Base-by-base conservation (phyloP, 2,329 filamentous ascomycete species). In the Xenoacremonium recifei region DNA sequence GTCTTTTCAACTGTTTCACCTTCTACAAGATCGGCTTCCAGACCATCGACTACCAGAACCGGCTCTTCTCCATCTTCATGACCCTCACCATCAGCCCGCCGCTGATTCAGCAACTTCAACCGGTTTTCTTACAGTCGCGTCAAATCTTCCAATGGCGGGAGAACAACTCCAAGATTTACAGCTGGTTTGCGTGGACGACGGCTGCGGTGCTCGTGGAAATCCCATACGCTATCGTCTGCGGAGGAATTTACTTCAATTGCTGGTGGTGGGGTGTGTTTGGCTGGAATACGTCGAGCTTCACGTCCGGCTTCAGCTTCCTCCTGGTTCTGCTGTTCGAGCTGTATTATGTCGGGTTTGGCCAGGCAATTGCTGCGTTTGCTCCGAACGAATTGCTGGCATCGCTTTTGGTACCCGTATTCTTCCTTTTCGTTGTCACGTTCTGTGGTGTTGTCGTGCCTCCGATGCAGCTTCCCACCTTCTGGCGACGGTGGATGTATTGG, bases 141-240 rank as follows among this genome's bases (percentile, higher is more conserved):
- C 72, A 77, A 21, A 72, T 92, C 19, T 93, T 87, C 66, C 69
- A 85, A 59, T 80, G 76, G 2, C 77, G 88, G 5, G 88, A 93
- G 61, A 77, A 82, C 36, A 87, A 79, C n/a, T 80, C 84, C 13
- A 89, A 89, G 61, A 89, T 89, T 19, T 93, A 92, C 65, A 83
- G 79, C 2, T 90, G 87, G 86, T 65, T 77, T 12, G 84, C 85
- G 0, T 88, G 86, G 64, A 76, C 79, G 0, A 82, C 80, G 3
- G 83, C 78, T 0, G 75, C 77, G 2, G 75, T 89, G 5, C 51
- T 88, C 1, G 82, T 78, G 13, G 87, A 91, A 61, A 71, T 90
- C 0, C 87, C 87, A 0, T 89, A 87, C 51, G 75, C 77, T 0
- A 66, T 89, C 11, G 59, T 87, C 4, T 79, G 81, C 1, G 85